Evolutionary conservation across 768 basidiomycete species (phyloP).

Genomic region (Boletus rubescentipes): DNA sequence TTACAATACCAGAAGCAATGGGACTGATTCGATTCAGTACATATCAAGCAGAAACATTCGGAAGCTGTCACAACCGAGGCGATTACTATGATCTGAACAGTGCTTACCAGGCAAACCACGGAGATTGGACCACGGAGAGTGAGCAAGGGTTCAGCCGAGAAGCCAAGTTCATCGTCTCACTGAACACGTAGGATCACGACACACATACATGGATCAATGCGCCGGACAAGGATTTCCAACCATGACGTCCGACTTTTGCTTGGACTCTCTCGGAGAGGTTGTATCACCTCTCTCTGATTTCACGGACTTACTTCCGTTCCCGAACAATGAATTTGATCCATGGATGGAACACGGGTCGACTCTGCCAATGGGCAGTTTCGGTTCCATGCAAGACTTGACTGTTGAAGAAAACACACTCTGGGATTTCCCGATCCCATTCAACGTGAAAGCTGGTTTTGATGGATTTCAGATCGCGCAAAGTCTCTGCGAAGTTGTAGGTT

Average conservation of each 20-base stretch:
- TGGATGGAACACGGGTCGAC: not conserved
- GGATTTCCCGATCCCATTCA: not conserved
- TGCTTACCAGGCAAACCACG: not conserved
- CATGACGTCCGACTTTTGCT: no score
- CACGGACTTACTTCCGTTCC: not conserved
- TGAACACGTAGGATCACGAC: not conserved
- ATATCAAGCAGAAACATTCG: not conserved
- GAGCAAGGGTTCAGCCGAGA: not conserved
- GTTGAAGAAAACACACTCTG: not conserved
- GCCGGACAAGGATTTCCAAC: not conserved
- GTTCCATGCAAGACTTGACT: not conserved
- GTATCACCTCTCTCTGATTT: not conserved
- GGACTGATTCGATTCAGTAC: not conserved
- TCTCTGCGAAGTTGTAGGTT: conserved; percentile 2
- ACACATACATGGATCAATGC: not conserved
- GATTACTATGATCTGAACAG: not conserved
- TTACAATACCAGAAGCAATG: not conserved
- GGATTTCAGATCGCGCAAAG: not conserved
- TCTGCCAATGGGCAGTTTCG: not conserved
- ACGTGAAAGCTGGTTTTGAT: not conserved
- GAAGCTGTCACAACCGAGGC: not conserved
- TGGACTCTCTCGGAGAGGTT: not conserved
- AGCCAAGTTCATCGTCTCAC: not conserved
- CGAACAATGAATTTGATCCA: not conserved
- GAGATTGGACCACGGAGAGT: not conserved